Base-by-base conservation (phyloP, 2,329 filamentous ascomycete genomes). In the Nemania sp. region DNA sequence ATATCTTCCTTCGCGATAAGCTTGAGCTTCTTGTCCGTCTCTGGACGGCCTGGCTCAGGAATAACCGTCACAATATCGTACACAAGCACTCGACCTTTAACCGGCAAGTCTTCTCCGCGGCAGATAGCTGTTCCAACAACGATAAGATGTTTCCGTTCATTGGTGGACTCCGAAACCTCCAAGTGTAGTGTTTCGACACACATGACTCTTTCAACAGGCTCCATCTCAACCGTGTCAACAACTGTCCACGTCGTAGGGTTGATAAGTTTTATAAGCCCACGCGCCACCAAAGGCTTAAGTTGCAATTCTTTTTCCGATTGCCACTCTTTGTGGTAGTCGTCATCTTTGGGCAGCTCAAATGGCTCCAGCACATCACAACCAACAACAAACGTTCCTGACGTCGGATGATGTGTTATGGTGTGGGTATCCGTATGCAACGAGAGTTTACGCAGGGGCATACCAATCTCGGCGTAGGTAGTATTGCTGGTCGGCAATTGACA, bases 1-100 rank as follows among this genome's bases (percentile, higher is more conserved):
- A 97, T 91, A 46, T 96, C 90, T 70, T 99, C 94, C 65, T 89
- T 89, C 5, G 90, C 89, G 14, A 97, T 80, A 3, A 95, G 81
- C 68, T 96, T 95, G 28, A 99, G 78, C 62, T 86, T 90, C 61
- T 86, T 87, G 70, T 91, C 89, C 1, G 90, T 96, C 70, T 97
- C 92, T 0, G 91, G 90, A 6, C 83, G 83, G 15, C 86, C 90
- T 0, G 91, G 91, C 59, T 97, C 87, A 0, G 94, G 93, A 1
- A 97, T 93, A 26, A 99, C 94, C 28, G 87, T 83, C 53, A 96
- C 91, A 24, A 99, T 83, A 66, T 97, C 92, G 66, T 94, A 96
- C 42, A 97, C 89, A 64, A 94, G 91, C 33, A 99, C 83, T 34
- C 88, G 83, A 2, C 94, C 94, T 40, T 89, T 85, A 0, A 91